Evolutionary conservation across 352 stramenopile species (phyloP).

Genomic region (Phytophthora hybrid): DNA sequence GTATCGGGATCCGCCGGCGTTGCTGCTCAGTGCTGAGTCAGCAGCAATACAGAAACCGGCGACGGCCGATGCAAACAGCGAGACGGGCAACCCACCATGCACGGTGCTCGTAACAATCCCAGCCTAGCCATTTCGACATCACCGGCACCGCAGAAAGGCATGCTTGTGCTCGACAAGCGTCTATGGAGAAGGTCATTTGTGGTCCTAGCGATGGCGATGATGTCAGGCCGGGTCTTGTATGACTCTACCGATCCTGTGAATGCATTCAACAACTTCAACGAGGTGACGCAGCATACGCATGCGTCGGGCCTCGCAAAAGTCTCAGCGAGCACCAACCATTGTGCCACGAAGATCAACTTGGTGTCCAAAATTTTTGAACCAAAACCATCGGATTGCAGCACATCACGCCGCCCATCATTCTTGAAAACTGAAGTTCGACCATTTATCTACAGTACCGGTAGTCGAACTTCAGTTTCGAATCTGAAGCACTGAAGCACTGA

Average conservation of each 20-base stretch:
- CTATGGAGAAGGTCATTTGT: too few relatives aligned
- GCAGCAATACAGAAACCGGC: constrained; percentile 6
- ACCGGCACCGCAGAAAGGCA: not conserved
- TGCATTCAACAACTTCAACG: constrained; percentile 4
- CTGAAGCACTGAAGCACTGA: not conserved
- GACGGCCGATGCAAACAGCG: constrained; percentile 2
- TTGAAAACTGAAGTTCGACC: constrained; percentile 18
- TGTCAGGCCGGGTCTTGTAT: too few relatives aligned
- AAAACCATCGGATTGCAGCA: constrained; percentile 1
- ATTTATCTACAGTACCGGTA: not conserved
- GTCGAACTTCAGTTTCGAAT: constrained; percentile 7
- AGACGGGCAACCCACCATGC: constrained; percentile 2
- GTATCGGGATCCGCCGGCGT: not conserved
- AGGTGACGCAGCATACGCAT: not conserved
- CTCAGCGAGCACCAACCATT: too few relatives aligned
- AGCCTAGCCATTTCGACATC: constrained; percentile 4
- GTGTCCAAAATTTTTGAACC: not conserved
- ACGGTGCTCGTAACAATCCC: not conserved
- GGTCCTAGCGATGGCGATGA: too few relatives aligned
- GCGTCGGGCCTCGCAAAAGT: not conserved
- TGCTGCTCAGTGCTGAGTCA: not conserved
- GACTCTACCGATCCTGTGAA: constrained; percentile 1
- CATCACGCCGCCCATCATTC: constrained; percentile 8
- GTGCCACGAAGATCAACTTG: too few relatives aligned
- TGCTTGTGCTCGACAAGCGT: not conserved